phyloP scores from a whole-genome alignment of 768 basidiomycete genomes.

The Russula sp. region DNA sequence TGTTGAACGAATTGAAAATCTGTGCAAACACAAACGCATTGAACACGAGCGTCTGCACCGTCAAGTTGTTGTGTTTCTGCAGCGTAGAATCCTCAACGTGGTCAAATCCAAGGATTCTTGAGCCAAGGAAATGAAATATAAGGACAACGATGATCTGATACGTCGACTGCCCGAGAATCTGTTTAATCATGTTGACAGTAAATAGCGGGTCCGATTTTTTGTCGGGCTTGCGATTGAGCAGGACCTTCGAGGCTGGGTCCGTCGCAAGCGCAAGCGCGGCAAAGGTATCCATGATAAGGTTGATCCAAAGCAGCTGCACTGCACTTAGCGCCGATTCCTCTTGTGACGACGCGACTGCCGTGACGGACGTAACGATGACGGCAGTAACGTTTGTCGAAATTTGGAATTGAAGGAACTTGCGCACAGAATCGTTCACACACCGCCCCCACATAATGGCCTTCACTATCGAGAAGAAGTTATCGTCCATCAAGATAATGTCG shows the following conservation, averaged over 20 bases:
- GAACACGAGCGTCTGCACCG: conserved; percentile 87
- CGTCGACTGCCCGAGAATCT: conserved; percentile 82
- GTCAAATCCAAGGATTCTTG: conserved; percentile 58
- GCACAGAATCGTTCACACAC: conserved; percentile 95
- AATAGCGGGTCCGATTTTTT: conserved; percentile 85
- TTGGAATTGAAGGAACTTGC: conserved; percentile 97
- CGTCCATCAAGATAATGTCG: conserved; percentile 97
- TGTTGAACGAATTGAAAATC: conserved; percentile 94
- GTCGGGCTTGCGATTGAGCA: conserved; percentile 89
- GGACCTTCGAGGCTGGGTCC: conserved; percentile 77
- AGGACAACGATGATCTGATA: conserved; percentile 84
- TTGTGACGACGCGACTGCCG: conserved; percentile 70
- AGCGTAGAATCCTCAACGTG: conserved; percentile 29
- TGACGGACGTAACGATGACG: conserved; percentile 87
- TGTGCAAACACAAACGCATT: conserved; percentile 98
- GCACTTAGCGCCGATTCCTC: conserved; percentile 89
- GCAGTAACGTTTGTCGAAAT: conserved; percentile 93
- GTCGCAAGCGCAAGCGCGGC: conserved; percentile 97
- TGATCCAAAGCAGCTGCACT: conserved; percentile 97
- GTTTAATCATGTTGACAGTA: conserved; percentile 93
- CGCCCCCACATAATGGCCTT: conserved; percentile 99
- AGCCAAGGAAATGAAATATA: conserved; percentile 83
- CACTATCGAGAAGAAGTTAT: conserved; percentile 94
- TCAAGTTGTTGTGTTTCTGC: conserved; percentile 35
- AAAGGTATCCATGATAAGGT: conserved; percentile 98